These are phyloP conservation scores for Vanderwaltozyma tropicalis DNA, from an alignment of 805 yeast species.

Conservation along the genomic window DNA sequence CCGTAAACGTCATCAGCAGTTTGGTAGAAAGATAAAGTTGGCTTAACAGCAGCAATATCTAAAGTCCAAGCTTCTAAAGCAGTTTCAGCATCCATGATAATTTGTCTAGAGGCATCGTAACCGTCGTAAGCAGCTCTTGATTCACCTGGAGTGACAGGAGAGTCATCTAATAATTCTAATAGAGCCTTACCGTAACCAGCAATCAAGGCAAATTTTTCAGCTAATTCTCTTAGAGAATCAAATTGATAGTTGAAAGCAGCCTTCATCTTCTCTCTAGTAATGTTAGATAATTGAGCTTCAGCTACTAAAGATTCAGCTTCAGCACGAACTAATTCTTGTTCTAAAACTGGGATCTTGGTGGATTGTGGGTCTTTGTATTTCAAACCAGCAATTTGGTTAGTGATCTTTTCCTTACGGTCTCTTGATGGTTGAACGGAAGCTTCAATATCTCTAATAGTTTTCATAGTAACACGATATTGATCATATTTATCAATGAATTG, in stretches of 20 bases:
- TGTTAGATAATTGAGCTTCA: constrained; percentile 96
- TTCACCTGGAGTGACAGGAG: constrained; percentile 98
- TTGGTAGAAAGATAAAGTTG: constrained; percentile 78
- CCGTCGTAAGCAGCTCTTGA: constrained; percentile 97
- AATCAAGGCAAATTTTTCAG: constrained; percentile 92
- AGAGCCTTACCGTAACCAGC: constrained; percentile 98
- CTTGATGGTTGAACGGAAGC: constrained; percentile 96
- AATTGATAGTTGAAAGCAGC: constrained; percentile 95
- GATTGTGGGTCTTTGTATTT: constrained; percentile 98
- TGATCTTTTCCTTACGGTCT: constrained; percentile 94
- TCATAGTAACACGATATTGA: constrained; percentile 92
- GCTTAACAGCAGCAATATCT: constrained; percentile 90
- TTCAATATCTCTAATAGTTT: constrained; percentile 92
- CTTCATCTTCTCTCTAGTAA: constrained; percentile 95
- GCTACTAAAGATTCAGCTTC: constrained; percentile 99
- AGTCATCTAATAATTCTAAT: constrained; percentile 88
- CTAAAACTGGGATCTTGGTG: constrained; percentile 88
- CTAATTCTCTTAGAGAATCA: constrained; percentile 86
- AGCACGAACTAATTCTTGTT: constrained; percentile 97
- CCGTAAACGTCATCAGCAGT: constrained; percentile 53
- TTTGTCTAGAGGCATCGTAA: constrained; percentile 95
- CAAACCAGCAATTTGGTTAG: constrained; percentile 94
- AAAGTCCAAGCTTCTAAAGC: constrained; percentile 95
- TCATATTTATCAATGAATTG: constrained; percentile 97
- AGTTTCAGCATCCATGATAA: constrained; percentile 91